Base-by-base conservation (phyloP, 805 yeast species). In the Pichia eremophila region DNA sequence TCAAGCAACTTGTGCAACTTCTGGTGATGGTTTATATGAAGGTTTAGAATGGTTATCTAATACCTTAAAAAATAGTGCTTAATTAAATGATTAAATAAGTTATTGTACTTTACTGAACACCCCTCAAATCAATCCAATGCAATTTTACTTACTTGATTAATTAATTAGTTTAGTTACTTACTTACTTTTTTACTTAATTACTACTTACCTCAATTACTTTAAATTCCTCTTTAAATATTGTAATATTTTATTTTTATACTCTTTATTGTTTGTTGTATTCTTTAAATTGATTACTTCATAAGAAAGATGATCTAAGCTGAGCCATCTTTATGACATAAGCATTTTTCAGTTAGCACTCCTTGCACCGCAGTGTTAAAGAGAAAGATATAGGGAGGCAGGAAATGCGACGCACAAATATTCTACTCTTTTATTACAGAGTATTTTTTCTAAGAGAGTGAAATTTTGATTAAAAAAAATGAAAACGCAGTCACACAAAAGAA, bases 1-100 rank as follows among this genome's bases (percentile, higher is more conserved):
- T 69, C 97, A 91, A 76, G 88, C 99, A 59, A 87, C 98, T 55
- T 90, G 98, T 76, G 99, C 99, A 59, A 91, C 97, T 58, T 86
- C 98, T 54, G 99, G 98, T 75, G 97, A 90, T 69, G 98, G 98
- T 77, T 77, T 89, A 66, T 85, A 88, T 70, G 96, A 89, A 75
- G 97, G 97, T 78, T 81, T 89, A 69, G 96, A 89, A 75, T 89
- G 97, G 97, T 81, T 89, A 66, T 80, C 90, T 59, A 84, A 87
- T 66, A 87, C 85, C 75, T 80, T 89, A 73, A 88, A 88, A 77
- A 83, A 76, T 69, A 73, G 77, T 64, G 68, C 62, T 55, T 65
- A 58, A 55, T 37, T 36, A 29, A 28, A 40, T 29, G n/a, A 34
- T 8, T 15, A 12, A 34, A 34, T 34, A 14, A 15, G n/a, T 14